phyloP scores from a whole-genome alignment of 164 flowering plant genomes.

The Umbilicus rupestris region DNA sequence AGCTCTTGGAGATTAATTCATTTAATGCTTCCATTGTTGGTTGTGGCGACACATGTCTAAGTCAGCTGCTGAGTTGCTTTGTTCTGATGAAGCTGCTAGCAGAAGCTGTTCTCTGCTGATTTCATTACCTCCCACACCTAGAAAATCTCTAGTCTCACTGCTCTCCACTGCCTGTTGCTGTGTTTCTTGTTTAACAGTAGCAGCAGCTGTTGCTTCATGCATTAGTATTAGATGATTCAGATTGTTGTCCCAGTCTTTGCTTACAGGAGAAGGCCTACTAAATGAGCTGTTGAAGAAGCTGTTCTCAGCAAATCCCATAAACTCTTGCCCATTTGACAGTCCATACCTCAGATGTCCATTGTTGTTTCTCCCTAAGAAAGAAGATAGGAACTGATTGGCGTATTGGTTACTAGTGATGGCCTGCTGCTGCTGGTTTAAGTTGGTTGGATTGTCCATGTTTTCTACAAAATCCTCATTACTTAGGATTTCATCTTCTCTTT shows the following conservation, averaged over 20 bases:
- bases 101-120: constrained; percentile 21
- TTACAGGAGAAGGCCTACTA: not conserved
- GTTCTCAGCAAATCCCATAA: not conserved
- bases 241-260: not conserved
- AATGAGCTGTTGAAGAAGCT: not conserved
- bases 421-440: not conserved
- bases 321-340: not conserved
- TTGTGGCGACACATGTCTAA: not conserved
- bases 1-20: not conserved
- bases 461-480: not conserved
- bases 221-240: not conserved
- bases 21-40: not conserved
- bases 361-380: constrained; percentile 1
- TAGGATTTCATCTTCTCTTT: constrained; percentile 1
- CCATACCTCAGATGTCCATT: not conserved
- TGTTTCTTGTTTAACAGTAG: not conserved
- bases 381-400: not conserved
- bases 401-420: not conserved
- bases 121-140: constrained; percentile 43
- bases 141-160: constrained; percentile 50
- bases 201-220: not conserved
- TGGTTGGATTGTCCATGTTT: not conserved
- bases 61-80: constrained; percentile 23
- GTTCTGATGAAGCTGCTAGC: constrained; percentile 33
- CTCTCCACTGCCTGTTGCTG: constrained; percentile 4